phyloP scores from a whole-genome alignment of 2,329 filamentous ascomycete species.

The Cladosporium austrohemisphaericum region DNA sequence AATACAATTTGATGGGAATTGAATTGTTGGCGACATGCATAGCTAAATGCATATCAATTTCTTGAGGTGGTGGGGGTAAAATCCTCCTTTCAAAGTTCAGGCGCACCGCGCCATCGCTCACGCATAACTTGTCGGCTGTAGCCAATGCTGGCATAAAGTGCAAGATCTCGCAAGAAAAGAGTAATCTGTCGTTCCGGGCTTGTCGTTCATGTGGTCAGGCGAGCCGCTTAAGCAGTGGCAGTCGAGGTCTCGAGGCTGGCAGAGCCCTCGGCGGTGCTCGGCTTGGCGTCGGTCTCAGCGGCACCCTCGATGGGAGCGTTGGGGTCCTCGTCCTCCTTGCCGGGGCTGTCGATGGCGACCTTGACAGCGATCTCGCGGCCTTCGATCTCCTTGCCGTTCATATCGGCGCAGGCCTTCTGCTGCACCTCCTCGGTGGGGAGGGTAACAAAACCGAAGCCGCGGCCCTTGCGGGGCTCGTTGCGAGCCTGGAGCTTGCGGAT shows the following conservation, averaged over 20 bases:
- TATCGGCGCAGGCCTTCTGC: constrained; percentile 94
- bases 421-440: constrained; percentile 92
- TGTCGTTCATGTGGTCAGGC: not conserved
- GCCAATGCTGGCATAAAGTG: constrained; percentile 17
- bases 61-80: constrained; percentile 16
- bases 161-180: constrained; percentile 13
- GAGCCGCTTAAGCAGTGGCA: constrained; percentile 19
- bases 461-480: constrained; percentile 96
- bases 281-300: constrained; percentile 30
- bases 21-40: constrained; percentile 20
- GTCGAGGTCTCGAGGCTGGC: constrained; percentile 30
- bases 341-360: constrained; percentile 98
- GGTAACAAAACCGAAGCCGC: constrained; percentile 97
- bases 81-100: constrained; percentile 24
- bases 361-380: constrained; percentile 99
- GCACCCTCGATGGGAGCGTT: constrained; percentile 45
- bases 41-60: constrained; percentile 19
- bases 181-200: not conserved
- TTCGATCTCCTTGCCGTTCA: constrained; percentile 99
- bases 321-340: constrained; percentile 85
- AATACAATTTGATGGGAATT: constrained; percentile 14
- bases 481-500: constrained; percentile 99
- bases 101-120: constrained; percentile 4
- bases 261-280: constrained; percentile 32
- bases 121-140: constrained; percentile 17